Evolutionary conservation across 305 asterid species (phyloP), one percentile per base, ranked within the genome.

Genomic region (Fraxinus greggii): DNA sequence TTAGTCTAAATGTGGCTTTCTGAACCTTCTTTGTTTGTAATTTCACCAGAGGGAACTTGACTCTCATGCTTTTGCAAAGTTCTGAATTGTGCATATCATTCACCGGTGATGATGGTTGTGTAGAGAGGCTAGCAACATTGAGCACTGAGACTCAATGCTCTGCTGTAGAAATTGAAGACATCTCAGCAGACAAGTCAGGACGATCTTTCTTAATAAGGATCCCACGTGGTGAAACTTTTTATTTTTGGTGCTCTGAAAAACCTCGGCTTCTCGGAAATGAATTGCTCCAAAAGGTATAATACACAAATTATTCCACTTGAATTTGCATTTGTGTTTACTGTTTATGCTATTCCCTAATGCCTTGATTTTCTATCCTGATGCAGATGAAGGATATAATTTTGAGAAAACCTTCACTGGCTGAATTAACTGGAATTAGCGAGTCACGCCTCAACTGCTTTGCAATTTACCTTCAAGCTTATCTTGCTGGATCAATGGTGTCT

Each of bases 201-300:
- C 90, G 98, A 79, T 94, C 98, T 78, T 94, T 96, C 82, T 84
- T 84, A 28, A 75, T 93, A 13, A 90, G 87, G 86, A 86, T 87
- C 80, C 79, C 91, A 23, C 92, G 83, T 75, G 79, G 80, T 59
- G 81, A 75, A 42, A 83, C 77, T 86, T 87, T 84, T 84, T 94
- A 91, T 83, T 94, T 90, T 83, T 96, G 98, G 93, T 92, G 98
- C 88, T 91, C 95, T 35, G 98, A 93, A 86, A 95, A 90, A 84
- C 92, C 97, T 79, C 88, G 83, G 88, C 90, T 91, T 45, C 82
- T 91, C 51, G 98, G 98, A 29, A 81, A 81, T 19, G 98, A 95
- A 83, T 90, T 94, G 89, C 92, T 92, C 5, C 86, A 85, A 80
- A 94, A 96, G 97, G 98, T 94, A 86, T 59, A 72, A 72, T 42